Percentiles rank a stretch among this genome's conserved stretches.
Evolutionary conservation across 2,329 filamentous ascomycete species (phyloP).

Genomic region (Juglanconis oblonga): DNA sequence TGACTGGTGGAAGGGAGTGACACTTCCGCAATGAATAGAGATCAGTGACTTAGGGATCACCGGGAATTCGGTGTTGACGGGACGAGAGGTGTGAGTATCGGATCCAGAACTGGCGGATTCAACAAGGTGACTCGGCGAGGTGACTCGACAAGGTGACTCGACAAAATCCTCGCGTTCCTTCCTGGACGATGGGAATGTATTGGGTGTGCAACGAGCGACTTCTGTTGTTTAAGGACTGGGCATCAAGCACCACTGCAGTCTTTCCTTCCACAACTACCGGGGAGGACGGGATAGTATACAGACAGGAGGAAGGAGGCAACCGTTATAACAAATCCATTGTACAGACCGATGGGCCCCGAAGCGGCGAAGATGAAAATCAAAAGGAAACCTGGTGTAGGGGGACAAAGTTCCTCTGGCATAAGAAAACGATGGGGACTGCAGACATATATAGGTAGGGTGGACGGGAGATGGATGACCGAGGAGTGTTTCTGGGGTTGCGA

Average conservation of each 20-base stretch:
- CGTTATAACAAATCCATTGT: conserved; percentile 38
- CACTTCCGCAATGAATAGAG: neutral
- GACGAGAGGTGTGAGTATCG: neutral
- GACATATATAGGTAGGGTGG: conserved; percentile 44
- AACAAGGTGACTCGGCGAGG: no score
- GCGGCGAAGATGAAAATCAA: conserved; percentile 15
- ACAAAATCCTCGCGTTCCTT: conserved; percentile 14
- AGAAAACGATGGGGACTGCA: conserved; percentile 35
- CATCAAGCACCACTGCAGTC: conserved; percentile 18
- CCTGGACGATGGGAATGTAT: conserved; percentile 12
- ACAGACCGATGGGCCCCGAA: conserved; percentile 32
- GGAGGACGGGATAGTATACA: conserved; percentile 21
- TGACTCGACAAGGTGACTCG: no score
- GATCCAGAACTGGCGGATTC: neutral
- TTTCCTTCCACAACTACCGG: conserved; percentile 11
- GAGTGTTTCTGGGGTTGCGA: conserved; percentile 19
- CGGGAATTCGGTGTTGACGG: neutral
- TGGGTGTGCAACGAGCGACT: conserved; percentile 19
- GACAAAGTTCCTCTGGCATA: conserved; percentile 21
- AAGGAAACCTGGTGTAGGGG: conserved; percentile 14
- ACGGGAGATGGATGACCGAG: conserved; percentile 20
- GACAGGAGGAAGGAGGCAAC: conserved; percentile 21
- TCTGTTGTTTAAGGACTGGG: conserved; percentile 14
- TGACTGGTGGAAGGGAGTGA: neutral
- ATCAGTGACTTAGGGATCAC: neutral